These are phyloP conservation scores for Podospora appendiculata DNA, from an alignment of 495 filamentous ascomycete genomes.

Conservation along the genomic window DNA sequence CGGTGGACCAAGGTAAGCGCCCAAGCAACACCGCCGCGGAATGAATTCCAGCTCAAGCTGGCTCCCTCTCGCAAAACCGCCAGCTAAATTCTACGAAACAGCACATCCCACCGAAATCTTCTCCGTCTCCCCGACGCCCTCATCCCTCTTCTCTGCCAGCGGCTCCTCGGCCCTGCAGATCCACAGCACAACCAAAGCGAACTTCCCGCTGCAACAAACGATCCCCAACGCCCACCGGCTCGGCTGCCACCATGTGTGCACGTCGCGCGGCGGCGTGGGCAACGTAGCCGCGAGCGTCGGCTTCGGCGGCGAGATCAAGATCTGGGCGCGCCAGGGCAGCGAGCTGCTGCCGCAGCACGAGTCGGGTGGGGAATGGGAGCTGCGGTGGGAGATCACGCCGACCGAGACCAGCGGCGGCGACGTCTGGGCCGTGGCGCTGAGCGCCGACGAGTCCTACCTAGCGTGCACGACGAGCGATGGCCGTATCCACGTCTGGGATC, in stretches of 20 bases:
- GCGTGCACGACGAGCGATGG: slow-evolving; percentile 79
- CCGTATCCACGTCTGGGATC: slow-evolving; percentile 81
- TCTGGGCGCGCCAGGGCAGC: slow-evolving; percentile 52
- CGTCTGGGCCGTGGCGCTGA: slow-evolving; percentile 81
- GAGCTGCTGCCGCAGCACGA: slow-evolving; percentile 8
- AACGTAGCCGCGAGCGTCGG: slow-evolving; percentile 69
- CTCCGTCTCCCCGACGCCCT: slow-evolving; percentile 73
- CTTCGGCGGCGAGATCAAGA: slow-evolving; percentile 76
- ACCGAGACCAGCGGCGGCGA: slow-evolving; percentile 50
- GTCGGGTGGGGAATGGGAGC: slow-evolving; percentile 46
- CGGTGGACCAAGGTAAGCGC: slow-evolving; percentile 69
- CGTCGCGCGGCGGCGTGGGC: slow-evolving; percentile 52
- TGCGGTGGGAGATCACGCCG: slow-evolving; percentile 24
- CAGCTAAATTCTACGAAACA: slow-evolving; percentile 19
- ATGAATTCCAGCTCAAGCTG: not conserved
- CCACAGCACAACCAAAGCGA: slow-evolving; percentile 58
- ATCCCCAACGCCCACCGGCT: slow-evolving; percentile 69
- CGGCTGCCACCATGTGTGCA: slow-evolving; percentile 81
- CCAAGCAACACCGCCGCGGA: slow-evolving; percentile 4
- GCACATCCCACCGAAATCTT: slow-evolving; percentile 88
- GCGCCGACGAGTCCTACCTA: slow-evolving; percentile 70
- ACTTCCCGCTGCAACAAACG: slow-evolving; percentile 70
- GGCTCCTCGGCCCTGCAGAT: slow-evolving; percentile 74
- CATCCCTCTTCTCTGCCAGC: slow-evolving; percentile 69
- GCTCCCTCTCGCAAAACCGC: not conserved